phyloP scores from a whole-genome alignment of 2,329 filamentous ascomycete species.

The Penicillium hesseltinei region DNA sequence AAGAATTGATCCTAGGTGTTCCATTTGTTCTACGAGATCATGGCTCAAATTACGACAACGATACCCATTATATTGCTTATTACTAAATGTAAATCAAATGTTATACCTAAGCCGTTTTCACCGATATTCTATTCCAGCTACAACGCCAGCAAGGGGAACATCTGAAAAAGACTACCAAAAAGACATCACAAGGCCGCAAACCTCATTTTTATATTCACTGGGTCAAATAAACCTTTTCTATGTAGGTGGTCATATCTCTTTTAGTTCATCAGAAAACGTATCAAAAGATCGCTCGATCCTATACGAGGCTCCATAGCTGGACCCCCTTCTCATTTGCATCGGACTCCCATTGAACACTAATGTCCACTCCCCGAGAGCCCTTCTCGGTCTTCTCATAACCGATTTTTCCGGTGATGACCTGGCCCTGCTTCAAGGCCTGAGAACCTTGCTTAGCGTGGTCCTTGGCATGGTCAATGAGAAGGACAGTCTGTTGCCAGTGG shows the following conservation, averaged over 20 bases:
- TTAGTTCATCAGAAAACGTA: conserved; percentile 10
- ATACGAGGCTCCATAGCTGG: conserved; percentile 45
- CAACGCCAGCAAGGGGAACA: too few species aligned
- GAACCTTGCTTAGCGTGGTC: conserved; percentile 37
- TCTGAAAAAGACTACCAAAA: too few species aligned
- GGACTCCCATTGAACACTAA: conserved; percentile 62
- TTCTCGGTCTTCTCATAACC: conserved; percentile 68
- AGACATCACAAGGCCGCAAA: too few species aligned
- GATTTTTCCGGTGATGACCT: conserved; percentile 64
- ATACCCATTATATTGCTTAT: not conserved
- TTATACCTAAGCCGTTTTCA: too few species aligned
- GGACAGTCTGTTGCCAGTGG: conserved; percentile 85
- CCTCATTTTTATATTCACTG: not conserved
- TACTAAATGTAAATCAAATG: not conserved
- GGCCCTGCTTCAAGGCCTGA: conserved; percentile 51
- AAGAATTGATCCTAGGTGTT: not conserved
- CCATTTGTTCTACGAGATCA: not conserved
- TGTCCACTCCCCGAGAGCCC: conserved; percentile 66
- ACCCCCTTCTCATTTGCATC: conserved; percentile 42
- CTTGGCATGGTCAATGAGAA: conserved; percentile 63
- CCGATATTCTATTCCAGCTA: too few species aligned
- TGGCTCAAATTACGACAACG: not conserved
- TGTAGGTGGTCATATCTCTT: conserved; percentile 10
- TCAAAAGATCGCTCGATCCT: conserved; percentile 13
- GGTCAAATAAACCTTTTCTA: not conserved